Evolutionary conservation across 805 yeast genomes (phyloP).

Genomic region (Schwanniomyces vanrijiae): DNA sequence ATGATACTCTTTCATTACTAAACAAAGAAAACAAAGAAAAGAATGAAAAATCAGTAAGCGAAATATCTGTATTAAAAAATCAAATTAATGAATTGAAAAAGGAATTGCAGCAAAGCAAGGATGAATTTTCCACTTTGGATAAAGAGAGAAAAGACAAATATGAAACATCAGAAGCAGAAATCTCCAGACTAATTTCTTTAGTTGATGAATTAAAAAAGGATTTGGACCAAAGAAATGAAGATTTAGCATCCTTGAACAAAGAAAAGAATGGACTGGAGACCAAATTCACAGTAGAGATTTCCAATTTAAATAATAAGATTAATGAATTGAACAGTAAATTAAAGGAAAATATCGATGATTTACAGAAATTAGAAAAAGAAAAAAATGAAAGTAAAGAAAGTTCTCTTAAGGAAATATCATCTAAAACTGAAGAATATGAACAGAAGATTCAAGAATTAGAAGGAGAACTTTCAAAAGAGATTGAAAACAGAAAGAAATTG

Average conservation of each 20-base stretch:
- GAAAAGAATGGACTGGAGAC: background rate
- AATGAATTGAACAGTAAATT: background rate
- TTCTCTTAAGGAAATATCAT: background rate
- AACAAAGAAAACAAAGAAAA: background rate
- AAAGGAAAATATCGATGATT: background rate
- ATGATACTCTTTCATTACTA: background rate
- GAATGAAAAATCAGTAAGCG: constrained; percentile 1
- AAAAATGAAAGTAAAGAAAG: background rate
- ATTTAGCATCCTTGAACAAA: background rate
- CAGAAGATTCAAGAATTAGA: constrained; percentile 4
- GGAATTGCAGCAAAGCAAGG: background rate
- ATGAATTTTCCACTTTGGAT: background rate
- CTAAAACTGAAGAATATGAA: background rate
- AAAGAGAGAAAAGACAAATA: background rate
- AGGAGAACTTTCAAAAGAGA: background rate
- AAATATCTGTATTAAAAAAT: background rate
- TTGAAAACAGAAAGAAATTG: background rate
- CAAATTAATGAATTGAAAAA: constrained; percentile 1
- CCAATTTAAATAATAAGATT: background rate
- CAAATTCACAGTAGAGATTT: background rate
- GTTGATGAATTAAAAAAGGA: constrained; percentile 1
- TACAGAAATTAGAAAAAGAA: background rate
- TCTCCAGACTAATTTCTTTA: background rate
- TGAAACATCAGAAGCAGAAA: background rate
- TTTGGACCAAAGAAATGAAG: background rate